Base-by-base conservation (phyloP, 331 rosid genomes). In the Malus hybrid region DNA sequence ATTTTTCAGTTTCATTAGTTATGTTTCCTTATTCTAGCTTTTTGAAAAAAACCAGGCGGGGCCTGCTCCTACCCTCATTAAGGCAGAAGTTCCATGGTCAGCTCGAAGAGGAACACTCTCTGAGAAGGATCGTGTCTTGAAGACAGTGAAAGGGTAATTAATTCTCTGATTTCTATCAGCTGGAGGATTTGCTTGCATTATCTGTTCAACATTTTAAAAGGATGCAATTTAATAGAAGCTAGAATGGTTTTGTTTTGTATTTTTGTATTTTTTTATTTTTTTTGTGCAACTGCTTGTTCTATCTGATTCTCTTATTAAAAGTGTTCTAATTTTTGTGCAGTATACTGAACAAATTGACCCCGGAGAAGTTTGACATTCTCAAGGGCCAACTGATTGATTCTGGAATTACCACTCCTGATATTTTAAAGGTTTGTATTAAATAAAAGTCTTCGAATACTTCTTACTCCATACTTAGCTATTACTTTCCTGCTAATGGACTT, bases 51-150 rank as follows among this genome's bases (percentile, higher is more conserved):
- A 73, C 34, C 86, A 94, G 97, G 97, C 86, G 60, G 97, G 91
- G 69, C 89, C 97, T 67, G 72, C 92, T 78, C 84, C 91, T 32
- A 75, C 88, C 56, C 82, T 94, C 31, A 81, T 86, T 79, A 94
- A 92, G 86, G 99, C 97, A 27, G 93, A 90, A 64, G 92, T 88
- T 65, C 99, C 97, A 33, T 94, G 99, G 99, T 94, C 99, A 63
- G 92, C 84, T 52, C 86, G 87, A 85, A 92, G 85, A 81, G 97
- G 86, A 78, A 85, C 24, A 54, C 87, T 90, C 48, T 94, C 99
- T 77, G 99, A 94, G 0, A 90, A 87, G 74, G 99, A 92, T 57
- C 99, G 99, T 79, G 97, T 94, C 33, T 67, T 89, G 85, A 95
- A 92, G 87, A 89, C 97, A 42, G 90, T 95, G 14, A 95, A 95